These are phyloP conservation scores for Dianthus caryophyllus DNA, from an alignment of 148 eudicot species.

Conservation along the genomic window DNA sequence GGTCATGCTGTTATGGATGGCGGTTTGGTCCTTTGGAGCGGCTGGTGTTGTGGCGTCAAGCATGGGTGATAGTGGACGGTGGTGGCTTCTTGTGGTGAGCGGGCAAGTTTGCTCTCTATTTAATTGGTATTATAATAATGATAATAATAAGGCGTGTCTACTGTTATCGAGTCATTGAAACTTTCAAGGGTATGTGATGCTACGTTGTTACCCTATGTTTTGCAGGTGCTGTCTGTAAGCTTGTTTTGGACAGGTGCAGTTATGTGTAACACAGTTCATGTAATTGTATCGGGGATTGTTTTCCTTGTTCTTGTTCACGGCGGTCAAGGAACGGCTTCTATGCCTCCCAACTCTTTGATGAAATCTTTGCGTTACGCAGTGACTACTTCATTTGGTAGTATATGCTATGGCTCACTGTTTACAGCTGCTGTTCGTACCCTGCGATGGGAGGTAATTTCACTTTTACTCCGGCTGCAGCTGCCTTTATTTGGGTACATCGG, in stretches of 20 bases:
- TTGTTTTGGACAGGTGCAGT: conserved; percentile 99
- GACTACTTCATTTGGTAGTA: conserved; percentile 95
- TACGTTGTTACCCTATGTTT: conserved; percentile 11
- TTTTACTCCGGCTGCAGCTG: not conserved
- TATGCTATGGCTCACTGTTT: conserved; percentile 94
- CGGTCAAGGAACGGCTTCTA: conserved; percentile 69
- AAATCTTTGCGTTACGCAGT: conserved; percentile 74
- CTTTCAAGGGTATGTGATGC: conserved; percentile 9
- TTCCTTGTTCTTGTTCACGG: conserved; percentile 91
- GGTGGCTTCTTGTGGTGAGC: conserved; percentile 99
- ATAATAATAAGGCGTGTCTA: not conserved
- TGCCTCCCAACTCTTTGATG: conserved; percentile 75
- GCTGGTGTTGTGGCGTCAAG: conserved; percentile 92
- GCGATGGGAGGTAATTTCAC: conserved; percentile 72
- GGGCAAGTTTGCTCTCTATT: conserved; percentile 67
- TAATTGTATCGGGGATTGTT: conserved; percentile 91
- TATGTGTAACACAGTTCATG: conserved; percentile 92
- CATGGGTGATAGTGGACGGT: conserved; percentile 74
- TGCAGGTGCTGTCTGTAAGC: conserved; percentile 83
- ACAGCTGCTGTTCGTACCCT: conserved; percentile 95
- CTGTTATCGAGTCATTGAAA: not conserved
- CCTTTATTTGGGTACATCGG: not conserved
- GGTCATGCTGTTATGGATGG: conserved; percentile 80
- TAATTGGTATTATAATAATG: conserved; percentile 8
- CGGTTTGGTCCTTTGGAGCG: conserved; percentile 87